Base-by-base conservation (phyloP, 2,329 filamentous ascomycete species). In the Fusarium longipes region DNA sequence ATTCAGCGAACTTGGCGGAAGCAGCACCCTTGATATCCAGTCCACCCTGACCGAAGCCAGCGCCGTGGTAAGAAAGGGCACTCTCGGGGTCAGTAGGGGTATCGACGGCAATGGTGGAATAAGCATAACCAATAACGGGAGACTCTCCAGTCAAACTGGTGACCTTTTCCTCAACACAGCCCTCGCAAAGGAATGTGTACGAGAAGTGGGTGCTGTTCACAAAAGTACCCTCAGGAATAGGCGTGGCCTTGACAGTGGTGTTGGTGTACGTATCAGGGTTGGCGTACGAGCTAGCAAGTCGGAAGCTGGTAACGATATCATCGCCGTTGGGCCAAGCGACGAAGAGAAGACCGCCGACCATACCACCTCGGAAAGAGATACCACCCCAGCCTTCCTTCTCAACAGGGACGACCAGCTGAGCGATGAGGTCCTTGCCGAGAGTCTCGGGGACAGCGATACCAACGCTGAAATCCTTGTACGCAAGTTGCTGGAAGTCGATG, bases 101-200 rank as follows among this genome's bases (percentile, higher is more conserved):
- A 1, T 70, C 72, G 3, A 79, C 75, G 9, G 79, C 76, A 29
- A 76, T 73, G 9, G 70, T 71, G 9, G 79, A 78, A 48, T 77
- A 77, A 14, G 80, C 80, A 58, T 78, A 83, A n/a, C 79, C 80
- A 18, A 82, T 71, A 22, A 78, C 67, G 3, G 71, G 71, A 1
- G 55, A 63, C 35, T 72, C 68, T 6, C 54, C 67, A 18, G 74
- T 68, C 45, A 80, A 71, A 15, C 70, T 73, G 1, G 76, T 77
- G 14, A 72, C 66, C 54, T 79, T 78, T 7, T 73, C 73, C 18
- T 74, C 73, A 56, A 82, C 74, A 56, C 82, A 84, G 12, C 77
- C 77, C 43, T 78, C 74, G 69, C 84, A 87, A 35, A 86, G 78
- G 74, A 86, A 87, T 1, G 84, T 87, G 65, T 83, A 84, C 3